Percentiles rank a stretch among this genome's conserved stretches.
phyloP scores from a whole-genome alignment of 2,329 filamentous ascomycete genomes.

The Drechslera avenae region DNA sequence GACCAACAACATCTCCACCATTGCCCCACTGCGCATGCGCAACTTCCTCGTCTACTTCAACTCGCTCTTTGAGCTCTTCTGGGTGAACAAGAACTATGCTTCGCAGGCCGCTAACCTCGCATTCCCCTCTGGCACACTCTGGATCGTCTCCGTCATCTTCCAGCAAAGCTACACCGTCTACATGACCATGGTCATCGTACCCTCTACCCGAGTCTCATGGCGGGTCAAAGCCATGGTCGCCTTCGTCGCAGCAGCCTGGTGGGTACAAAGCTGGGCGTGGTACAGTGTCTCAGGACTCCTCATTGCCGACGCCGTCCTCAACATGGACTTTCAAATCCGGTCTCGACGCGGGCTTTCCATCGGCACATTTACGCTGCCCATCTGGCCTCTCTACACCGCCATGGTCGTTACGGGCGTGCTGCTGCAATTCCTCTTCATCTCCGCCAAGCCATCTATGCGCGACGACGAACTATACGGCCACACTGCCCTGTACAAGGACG shows the following conservation, averaged over 20 bases:
- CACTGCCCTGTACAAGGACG: conserved; percentile 50
- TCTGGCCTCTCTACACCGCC: conserved; percentile 43
- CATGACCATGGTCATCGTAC: conserved; percentile 56
- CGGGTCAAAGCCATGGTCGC: conserved; percentile 47
- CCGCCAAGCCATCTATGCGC: conserved; percentile 44
- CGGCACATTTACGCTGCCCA: conserved; percentile 15
- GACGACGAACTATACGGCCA: conserved; percentile 50
- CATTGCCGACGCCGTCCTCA: conserved; percentile 50
- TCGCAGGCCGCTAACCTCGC: conserved; percentile 50
- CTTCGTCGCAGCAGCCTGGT: conserved; percentile 54
- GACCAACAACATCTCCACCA: conserved; percentile 48
- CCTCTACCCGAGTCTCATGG: conserved; percentile 51
- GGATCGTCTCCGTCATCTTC: conserved; percentile 53
- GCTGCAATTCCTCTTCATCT: conserved; percentile 54
- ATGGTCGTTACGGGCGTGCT: conserved; percentile 44
- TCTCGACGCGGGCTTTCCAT: conserved; percentile 25
- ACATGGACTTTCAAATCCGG: conserved; percentile 48
- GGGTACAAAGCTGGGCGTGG: conserved; percentile 56
- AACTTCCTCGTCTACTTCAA: conserved; percentile 53
- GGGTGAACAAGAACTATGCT: conserved; percentile 48
- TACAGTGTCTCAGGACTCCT: conserved; percentile 57
- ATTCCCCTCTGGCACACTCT: conserved; percentile 55
- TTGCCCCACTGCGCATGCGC: conserved; percentile 41
- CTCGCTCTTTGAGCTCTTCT: conserved; percentile 55
- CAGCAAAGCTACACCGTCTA: conserved; percentile 56